These are phyloP conservation scores for Hortiboletus campestris DNA, from an alignment of 768 basidiomycete genomes.

Conservation along the genomic window DNA sequence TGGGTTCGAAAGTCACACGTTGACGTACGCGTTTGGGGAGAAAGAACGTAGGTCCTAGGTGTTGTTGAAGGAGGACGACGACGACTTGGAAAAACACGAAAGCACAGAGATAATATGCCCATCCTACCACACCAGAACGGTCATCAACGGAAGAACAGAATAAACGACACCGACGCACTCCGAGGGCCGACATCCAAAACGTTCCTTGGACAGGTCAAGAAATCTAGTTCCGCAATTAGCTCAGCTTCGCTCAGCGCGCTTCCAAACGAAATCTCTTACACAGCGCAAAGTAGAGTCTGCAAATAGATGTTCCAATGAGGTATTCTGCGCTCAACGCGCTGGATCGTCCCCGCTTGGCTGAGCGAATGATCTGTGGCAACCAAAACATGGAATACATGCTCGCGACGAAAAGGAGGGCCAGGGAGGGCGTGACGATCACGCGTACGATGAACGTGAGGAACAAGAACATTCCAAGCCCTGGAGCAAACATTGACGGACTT, in stretches of 20 bases:
- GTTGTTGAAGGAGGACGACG: constrained; percentile 69
- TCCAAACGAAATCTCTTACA: constrained; percentile 51
- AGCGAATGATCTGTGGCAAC: constrained; percentile 82
- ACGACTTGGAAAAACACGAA: constrained; percentile 63
- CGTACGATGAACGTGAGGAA: constrained; percentile 73
- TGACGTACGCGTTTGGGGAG: constrained; percentile 61
- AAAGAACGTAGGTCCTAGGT: constrained; percentile 81
- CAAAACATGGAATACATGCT: constrained; percentile 78
- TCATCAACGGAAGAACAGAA: background rate
- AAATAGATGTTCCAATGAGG: constrained; percentile 71
- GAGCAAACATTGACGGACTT: constrained; percentile 3
- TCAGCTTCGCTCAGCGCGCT: background rate
- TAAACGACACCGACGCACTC: constrained; percentile 42
- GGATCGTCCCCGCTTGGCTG: constrained; percentile 64
- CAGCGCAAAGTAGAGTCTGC: constrained; percentile 65
- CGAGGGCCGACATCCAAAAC: constrained; percentile 79
- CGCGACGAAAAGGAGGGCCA: constrained; percentile 65
- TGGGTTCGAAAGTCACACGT: background rate
- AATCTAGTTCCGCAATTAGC: constrained; percentile 50
- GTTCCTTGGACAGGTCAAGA: constrained; percentile 79
- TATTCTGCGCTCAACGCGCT: constrained; percentile 71
- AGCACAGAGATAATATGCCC: constrained; percentile 59
- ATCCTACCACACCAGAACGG: constrained; percentile 40
- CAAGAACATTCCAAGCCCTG: constrained; percentile 68
- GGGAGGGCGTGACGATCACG: constrained; percentile 63